phyloP scores from a whole-genome alignment of 768 basidiomycete species.

The Amanita polypyramis region DNA sequence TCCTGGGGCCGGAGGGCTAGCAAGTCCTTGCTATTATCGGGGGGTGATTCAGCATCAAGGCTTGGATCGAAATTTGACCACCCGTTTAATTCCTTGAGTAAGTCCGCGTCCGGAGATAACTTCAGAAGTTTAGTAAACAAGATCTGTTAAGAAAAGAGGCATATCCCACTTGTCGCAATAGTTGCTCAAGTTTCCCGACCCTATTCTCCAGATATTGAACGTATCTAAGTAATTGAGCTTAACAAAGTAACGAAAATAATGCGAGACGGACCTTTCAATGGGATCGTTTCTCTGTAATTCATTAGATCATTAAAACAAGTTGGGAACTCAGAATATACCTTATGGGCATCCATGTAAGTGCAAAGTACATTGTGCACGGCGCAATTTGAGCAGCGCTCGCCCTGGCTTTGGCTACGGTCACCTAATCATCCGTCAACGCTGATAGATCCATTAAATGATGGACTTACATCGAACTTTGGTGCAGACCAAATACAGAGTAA shows the following conservation, averaged over 20 bases:
- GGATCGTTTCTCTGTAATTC: constrained; percentile 41
- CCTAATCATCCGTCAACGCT: constrained; percentile 22
- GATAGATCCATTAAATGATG: too few species aligned
- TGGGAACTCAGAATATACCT: constrained; percentile 29
- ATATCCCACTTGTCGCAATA: constrained; percentile 28
- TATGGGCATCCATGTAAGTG: constrained; percentile 59
- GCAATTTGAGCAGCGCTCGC: constrained; percentile 59
- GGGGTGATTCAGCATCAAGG: constrained; percentile 8
- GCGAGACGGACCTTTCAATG: constrained; percentile 39
- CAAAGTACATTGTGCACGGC: constrained; percentile 51
- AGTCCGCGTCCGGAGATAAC: constrained; percentile 56
- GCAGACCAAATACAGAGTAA: background rate
- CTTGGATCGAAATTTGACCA: constrained; percentile 16
- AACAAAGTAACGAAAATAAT: background rate
- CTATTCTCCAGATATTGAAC: constrained; percentile 51
- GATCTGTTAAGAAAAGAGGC: background rate
- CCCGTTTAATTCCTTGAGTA: constrained; percentile 42
- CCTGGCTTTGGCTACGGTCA: constrained; percentile 63
- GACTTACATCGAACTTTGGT: constrained; percentile 43
- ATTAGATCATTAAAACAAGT: background rate
- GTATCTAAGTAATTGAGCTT: constrained; percentile 24
- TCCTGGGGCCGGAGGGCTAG: constrained; percentile 10
- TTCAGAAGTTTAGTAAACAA: constrained; percentile 13
- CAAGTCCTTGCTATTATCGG: background rate
- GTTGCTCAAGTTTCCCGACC: constrained; percentile 48